A percentile compares a stretch with the other conserved stretches of the same genome.
These are phyloP conservation scores for Parmelia sp. DNA, from an alignment of 495 filamentous ascomycete genomes.

Conservation along the genomic window DNA sequence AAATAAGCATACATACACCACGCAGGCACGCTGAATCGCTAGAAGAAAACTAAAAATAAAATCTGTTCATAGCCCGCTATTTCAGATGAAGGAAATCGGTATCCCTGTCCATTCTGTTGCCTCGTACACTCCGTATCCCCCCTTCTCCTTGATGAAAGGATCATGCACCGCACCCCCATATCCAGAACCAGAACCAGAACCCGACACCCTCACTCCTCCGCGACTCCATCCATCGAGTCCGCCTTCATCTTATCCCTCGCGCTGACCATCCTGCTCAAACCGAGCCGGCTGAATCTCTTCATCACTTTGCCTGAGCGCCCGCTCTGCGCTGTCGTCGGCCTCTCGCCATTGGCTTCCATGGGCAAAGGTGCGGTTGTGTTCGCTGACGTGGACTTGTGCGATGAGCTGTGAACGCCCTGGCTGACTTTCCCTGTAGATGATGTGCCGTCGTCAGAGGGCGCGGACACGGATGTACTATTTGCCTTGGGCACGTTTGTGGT, in stretches of 20 bases:
- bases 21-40: constrained; percentile 17
- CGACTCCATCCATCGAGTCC: constrained; percentile 40
- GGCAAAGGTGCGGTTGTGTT: constrained; percentile 21
- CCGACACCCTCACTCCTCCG: constrained; percentile 33
- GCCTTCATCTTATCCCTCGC: constrained; percentile 14
- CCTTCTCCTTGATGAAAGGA: not conserved
- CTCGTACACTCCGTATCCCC: not conserved
- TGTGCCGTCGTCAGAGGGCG: constrained; percentile 17
- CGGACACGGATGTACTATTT: constrained; percentile 22
- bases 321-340: constrained; percentile 33
- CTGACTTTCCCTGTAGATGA: constrained; percentile 16
- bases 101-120: not conserved
- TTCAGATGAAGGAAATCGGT: constrained; percentile 1
- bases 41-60: not conserved
- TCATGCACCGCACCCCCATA: not conserved
- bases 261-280: constrained; percentile 59
- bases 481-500: constrained; percentile 2
- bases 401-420: constrained; percentile 10
- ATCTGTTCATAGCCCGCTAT: constrained; percentile 10
- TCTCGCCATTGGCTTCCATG: constrained; percentile 21
- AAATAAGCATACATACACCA: not conserved
- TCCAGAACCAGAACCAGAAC: constrained; percentile 1
- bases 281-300: constrained; percentile 64
- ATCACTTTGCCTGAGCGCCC: constrained; percentile 51
- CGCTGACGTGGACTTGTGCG: constrained; percentile 22